phyloP scores from a whole-genome alignment of 495 filamentous ascomycete species.

The Xylaria cubensis region DNA sequence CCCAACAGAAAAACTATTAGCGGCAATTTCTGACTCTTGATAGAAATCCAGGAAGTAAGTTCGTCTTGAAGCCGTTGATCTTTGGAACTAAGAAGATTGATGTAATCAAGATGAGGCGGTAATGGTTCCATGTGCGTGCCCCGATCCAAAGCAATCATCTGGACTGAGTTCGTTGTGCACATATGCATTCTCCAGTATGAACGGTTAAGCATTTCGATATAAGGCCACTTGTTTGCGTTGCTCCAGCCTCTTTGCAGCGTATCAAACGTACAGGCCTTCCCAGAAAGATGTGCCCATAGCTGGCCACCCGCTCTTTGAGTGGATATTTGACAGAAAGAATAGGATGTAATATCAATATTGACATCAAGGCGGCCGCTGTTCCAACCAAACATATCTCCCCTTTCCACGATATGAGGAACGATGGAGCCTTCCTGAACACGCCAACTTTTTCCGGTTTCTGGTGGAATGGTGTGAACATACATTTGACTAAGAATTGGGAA shows the following conservation, averaged over 20 bases:
- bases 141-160: constrained; percentile 1
- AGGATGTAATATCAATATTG: background rate
- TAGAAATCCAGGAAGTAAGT: background rate
- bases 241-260: background rate
- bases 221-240: background rate
- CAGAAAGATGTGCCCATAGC: background rate
- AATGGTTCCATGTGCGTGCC: background rate
- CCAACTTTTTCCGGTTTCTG: background rate
- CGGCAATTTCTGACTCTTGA: background rate
- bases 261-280: constrained; percentile 5
- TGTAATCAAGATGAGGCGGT: background rate
- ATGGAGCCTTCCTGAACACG: constrained; percentile 3
- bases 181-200: constrained; percentile 11
- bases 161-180: background rate
- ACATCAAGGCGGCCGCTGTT: background rate
- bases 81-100: background rate
- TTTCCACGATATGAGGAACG: constrained; percentile 1
- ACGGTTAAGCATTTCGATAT: background rate
- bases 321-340: background rate
- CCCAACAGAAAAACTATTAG: background rate
- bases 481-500: constrained; percentile 29
- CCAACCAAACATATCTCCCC: constrained; percentile 5
- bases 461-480: constrained; percentile 19
- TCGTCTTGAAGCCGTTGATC: background rate
- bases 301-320: background rate